Conservation (phyloP, 345 rosid genomes). For the Dovyalis caffra region DNA sequence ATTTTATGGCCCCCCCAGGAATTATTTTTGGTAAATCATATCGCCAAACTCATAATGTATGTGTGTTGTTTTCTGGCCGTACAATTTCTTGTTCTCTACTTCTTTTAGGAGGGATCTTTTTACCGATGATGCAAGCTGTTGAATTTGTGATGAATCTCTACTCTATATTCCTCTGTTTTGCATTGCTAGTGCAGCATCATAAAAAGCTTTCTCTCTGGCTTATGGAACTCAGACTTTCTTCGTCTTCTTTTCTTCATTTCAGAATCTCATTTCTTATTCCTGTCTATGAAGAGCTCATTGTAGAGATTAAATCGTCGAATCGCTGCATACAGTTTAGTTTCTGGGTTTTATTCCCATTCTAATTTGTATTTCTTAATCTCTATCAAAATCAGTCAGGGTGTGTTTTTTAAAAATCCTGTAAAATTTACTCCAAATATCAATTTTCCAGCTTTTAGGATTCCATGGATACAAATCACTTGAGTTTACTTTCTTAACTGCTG, state of each 20-base stretch:
- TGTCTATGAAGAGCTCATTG: slow-evolving; percentile 2
- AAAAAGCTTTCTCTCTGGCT: slow-evolving; percentile 2
- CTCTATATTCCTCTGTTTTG: slow-evolving; percentile 14
- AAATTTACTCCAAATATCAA: not conserved
- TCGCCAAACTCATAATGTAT: slow-evolving; percentile 27
- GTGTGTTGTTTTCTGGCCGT: slow-evolving; percentile 26
- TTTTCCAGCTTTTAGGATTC: not conserved
- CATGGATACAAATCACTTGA: not conserved
- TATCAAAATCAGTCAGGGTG: not conserved
- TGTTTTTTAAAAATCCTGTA: not conserved
- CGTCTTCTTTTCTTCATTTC: slow-evolving; percentile 1
- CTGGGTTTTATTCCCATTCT: not conserved
- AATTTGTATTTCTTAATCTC: not conserved
- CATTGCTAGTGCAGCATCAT: not conserved
- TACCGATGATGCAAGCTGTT: slow-evolving; percentile 4
- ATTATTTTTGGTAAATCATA: slow-evolving; percentile 22
- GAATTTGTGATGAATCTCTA: slow-evolving; percentile 20
- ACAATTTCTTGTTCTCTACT: slow-evolving; percentile 30
- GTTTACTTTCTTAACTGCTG: not conserved
- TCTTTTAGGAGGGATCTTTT: slow-evolving; percentile 19
- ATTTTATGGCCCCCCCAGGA: slow-evolving; percentile 24
- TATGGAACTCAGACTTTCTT: slow-evolving; percentile 14
- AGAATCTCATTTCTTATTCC: slow-evolving; percentile 8
- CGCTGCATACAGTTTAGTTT: not conserved
- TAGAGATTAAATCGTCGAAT: not conserved